Base-by-base conservation (phyloP, 148 eudicot species). In the Silene conica region DNA sequence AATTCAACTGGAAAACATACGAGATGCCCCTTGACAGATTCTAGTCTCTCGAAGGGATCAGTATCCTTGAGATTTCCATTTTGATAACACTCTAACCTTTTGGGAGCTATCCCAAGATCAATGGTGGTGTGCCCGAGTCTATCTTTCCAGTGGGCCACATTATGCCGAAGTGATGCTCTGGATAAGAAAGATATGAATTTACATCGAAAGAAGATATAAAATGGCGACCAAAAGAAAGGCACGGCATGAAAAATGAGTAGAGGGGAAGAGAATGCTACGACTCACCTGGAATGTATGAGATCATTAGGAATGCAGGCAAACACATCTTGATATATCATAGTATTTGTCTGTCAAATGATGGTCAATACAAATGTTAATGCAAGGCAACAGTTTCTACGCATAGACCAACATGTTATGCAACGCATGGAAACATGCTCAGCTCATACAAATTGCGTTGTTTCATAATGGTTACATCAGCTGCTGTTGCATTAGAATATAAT, bases 291-390 rank as follows among this genome's bases (percentile, higher is more conserved):
- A 72, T 92, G 94, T 78, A 92, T 86, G 31, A 95, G 90, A 84
- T 95, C 99, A 74, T 90, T 95, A 5, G 99, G 99, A 68, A 95
- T 82, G 84, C 99, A 95, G 65, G 96, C 85, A 78, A 95, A 92
- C 59, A 95, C 97, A 70, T 95, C 99, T 89, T 95, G 96, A 83
- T 87, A 95, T 77, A 95, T 92, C 97, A 87, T 92, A 43, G 99
- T 90, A 76, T 95, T 95, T 67, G 96, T 90, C 99, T 95, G 96
- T 76, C 59, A 56, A 75, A 34, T 21, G 54, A 45, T 71, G 54
- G 45, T 20, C 7, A 62, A 31, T 22, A 38, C 22, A 14, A 56
- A 73, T 10, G 54, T 67, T 19, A 72, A 12, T 6, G 28, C 56
- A 41, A 63, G 16, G 63, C 28, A 18, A 55, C 8, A 60, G 48